Conservation (phyloP, 192 early-diverging fungal genomes). For the Umbelopsis ramanniana region DNA sequence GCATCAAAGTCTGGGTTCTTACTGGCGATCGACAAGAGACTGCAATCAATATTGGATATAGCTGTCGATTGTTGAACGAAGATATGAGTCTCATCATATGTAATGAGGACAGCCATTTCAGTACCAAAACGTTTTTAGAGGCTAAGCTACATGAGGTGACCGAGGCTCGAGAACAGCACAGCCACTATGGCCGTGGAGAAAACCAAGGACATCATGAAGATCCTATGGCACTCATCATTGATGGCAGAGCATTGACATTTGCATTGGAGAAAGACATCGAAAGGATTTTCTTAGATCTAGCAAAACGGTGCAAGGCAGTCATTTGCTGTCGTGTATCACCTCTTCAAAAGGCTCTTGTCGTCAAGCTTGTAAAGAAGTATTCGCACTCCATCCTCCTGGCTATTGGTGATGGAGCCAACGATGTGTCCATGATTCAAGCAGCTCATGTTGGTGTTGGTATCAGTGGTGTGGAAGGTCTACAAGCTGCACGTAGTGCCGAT, state of each 20-base stretch:
- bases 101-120: conserved; percentile 90
- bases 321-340: conserved; percentile 99
- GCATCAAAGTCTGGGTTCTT: conserved; percentile 97
- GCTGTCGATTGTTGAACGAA: conserved; percentile 94
- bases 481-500: conserved; percentile 95
- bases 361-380: conserved; percentile 96
- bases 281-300: conserved; percentile 83
- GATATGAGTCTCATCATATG: conserved; percentile 95
- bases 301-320: conserved; percentile 92
- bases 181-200: conserved; percentile 35
- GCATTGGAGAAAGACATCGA: conserved; percentile 89
- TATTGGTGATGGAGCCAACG: conserved; percentile 99
- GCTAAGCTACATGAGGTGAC: conserved; percentile 84
- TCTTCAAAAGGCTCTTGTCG: conserved; percentile 96
- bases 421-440: conserved; percentile 99
- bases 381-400: conserved; percentile 88
- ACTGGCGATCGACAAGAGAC: conserved; percentile 99
- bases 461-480: conserved; percentile 93
- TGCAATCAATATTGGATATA: conserved; percentile 98
- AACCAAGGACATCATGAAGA: conserved; percentile 46
- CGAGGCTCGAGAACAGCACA: conserved; percentile 46
- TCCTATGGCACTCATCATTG: conserved; percentile 92
- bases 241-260: conserved; percentile 91
- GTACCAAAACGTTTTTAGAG: conserved; percentile 91
- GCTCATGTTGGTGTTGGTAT: conserved; percentile 99